Percentiles rank a stretch among this genome's conserved stretches.
phyloP scores from a whole-genome alignment of 2,329 filamentous ascomycete genomes.

The Monascus ruber region DNA sequence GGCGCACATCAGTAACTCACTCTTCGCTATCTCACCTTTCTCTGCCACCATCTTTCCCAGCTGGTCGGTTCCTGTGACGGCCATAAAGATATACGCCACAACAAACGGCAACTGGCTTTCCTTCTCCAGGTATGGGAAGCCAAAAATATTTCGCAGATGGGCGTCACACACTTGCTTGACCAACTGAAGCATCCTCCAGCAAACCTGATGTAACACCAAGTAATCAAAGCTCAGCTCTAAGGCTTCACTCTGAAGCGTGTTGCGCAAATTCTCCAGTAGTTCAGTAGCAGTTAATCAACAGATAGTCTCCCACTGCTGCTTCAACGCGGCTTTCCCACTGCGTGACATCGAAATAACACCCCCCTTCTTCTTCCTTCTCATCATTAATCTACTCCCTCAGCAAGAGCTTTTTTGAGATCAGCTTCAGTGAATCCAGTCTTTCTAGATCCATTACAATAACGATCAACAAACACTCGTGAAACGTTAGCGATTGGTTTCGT shows the following conservation, averaged over 20 bases:
- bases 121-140: conserved; percentile 25
- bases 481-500: conserved; percentile 22
- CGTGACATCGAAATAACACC: no score
- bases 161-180: conserved; percentile 20
- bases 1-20: conserved; percentile 5
- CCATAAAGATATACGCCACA: conserved; percentile 31
- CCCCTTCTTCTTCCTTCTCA: conserved; percentile 10
- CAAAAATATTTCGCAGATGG: conserved; percentile 22
- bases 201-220: conserved; percentile 28
- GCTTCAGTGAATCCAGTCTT: conserved; percentile 22
- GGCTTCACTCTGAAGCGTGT: conserved; percentile 26
- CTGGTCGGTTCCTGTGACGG: conserved; percentile 8
- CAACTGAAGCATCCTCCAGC: conserved; percentile 28
- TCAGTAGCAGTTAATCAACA: conserved; percentile 6
- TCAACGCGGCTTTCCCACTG: conserved; percentile 4
- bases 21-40: conserved; percentile 4
- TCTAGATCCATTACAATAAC: conserved; percentile 16
- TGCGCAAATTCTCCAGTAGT: conserved; percentile 21
- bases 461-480: conserved; percentile 25
- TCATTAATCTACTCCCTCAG: conserved; percentile 16
- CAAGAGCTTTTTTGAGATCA: conserved; percentile 26
- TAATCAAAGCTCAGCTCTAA: conserved; percentile 36
- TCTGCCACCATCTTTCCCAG: not conserved
- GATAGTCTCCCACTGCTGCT: not conserved
- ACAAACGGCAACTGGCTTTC: conserved; percentile 32